Conservation (phyloP, 208 protist genomes). For the Porcisia hertigi region DNA sequence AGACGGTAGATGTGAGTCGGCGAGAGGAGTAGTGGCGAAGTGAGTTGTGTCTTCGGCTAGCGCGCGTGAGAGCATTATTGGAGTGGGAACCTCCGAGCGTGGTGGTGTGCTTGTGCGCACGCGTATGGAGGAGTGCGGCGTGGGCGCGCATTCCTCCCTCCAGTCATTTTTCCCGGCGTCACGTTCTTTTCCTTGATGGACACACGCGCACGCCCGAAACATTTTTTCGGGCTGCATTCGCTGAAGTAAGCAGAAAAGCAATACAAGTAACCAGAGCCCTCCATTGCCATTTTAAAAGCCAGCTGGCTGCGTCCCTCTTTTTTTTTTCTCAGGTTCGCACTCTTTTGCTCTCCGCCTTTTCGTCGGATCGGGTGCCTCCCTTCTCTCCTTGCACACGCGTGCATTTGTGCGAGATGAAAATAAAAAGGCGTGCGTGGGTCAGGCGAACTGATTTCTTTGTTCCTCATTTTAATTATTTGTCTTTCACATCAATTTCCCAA, state of each 20-base stretch:
- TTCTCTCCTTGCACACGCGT: neutral
- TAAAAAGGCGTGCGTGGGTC: neutral
- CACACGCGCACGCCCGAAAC: neutral
- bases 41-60: too few species aligned
- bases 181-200: neutral
- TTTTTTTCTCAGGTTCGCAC: neutral
- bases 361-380: neutral
- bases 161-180: neutral
- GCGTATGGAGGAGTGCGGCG: neutral
- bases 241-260: constrained; percentile 13
- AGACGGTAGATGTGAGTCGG: neutral
- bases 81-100: too few species aligned
- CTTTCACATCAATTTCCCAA: neutral
- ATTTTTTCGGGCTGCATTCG: neutral
- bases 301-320: neutral
- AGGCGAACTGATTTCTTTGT: constrained; percentile 2
- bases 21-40: too few species aligned
- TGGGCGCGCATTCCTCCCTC: neutral
- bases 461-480: neutral
- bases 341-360: neutral
- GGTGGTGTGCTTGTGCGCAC: neutral
- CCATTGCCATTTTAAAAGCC: neutral
- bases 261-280: constrained; percentile 14
- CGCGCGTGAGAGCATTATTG: too few species aligned
- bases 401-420: neutral